Conservation (phyloP, 768 basidiomycete species). For the Lepiota brunneoincarnata region DNA sequence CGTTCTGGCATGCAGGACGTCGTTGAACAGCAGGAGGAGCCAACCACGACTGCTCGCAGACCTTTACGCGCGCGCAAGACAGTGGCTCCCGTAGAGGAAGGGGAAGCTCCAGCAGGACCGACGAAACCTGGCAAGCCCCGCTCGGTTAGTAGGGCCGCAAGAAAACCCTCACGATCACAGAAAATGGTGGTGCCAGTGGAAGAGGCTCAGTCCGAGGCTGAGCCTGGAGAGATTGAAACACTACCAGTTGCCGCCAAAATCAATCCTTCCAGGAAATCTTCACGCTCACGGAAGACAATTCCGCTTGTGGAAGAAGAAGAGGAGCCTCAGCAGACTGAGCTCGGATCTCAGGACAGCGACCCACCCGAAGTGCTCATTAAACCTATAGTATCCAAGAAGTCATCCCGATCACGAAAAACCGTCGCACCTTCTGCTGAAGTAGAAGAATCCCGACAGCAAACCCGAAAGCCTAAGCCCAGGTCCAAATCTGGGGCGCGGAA, state of each 20-base stretch:
- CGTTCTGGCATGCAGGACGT: conserved; percentile 7
- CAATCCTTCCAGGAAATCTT: conserved; percentile 4
- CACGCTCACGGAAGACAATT: background rate
- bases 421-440: conserved; percentile 12
- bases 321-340: conserved; percentile 22
- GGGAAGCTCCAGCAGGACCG: background rate
- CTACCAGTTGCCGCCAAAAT: background rate
- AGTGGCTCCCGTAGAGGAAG: conserved; percentile 17
- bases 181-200: conserved; percentile 10
- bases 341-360: conserved; percentile 16
- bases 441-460: conserved; percentile 4
- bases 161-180: conserved; percentile 14
- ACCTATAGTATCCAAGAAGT: background rate
- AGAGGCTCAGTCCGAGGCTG: background rate
- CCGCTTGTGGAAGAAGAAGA: background rate
- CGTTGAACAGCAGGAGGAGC: background rate
- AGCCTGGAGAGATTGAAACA: conserved; percentile 7
- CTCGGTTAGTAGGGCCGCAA: background rate
- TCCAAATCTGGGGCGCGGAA: conserved; percentile 14
- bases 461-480: conserved; percentile 15
- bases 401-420: conserved; percentile 13
- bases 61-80: conserved; percentile 1
- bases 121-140: background rate
- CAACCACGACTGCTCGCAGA: background rate
- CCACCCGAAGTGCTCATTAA: background rate